Conservation (phyloP, 192 early-diverging fungal species). For the Coemansia asiatica region DNA sequence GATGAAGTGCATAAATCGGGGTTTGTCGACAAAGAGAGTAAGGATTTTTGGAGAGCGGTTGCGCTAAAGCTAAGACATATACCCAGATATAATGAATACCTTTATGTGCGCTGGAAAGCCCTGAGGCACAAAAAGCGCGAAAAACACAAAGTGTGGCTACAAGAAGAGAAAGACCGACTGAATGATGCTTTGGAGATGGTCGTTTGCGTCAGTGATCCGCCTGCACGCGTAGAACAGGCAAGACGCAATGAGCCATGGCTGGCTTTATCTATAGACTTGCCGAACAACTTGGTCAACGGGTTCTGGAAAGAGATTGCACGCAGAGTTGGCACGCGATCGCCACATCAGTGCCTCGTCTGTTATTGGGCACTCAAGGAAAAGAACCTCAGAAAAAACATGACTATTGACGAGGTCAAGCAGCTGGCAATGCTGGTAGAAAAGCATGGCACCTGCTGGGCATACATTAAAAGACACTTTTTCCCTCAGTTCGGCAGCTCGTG, state of each 20-base stretch:
- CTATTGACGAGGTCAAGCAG: too few species aligned
- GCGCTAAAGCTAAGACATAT: neutral
- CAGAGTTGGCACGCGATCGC: neutral
- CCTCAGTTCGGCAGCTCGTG: too few species aligned
- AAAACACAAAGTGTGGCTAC: neutral
- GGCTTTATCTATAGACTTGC: neutral
- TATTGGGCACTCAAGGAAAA: too few species aligned
- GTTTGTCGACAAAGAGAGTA: neutral
- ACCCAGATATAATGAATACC: neutral
- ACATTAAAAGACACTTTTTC: too few species aligned
- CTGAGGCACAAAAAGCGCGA: neutral
- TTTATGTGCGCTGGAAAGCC: neutral
- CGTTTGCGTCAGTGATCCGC: neutral
- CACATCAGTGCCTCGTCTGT: neutral
- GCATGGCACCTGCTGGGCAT: too few species aligned
- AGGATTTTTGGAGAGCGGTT: neutral
- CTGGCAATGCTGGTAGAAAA: too few species aligned
- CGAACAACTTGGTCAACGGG: neutral
- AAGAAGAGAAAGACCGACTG: neutral
- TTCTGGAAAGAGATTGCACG: neutral
- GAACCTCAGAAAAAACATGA: too few species aligned
- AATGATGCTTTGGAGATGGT: neutral
- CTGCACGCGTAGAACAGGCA: neutral
- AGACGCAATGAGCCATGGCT: neutral
- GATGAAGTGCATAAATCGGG: neutral